phyloP scores from a whole-genome alignment of 2,329 filamentous ascomycete species.

The Penicillium griseofulvum region DNA sequence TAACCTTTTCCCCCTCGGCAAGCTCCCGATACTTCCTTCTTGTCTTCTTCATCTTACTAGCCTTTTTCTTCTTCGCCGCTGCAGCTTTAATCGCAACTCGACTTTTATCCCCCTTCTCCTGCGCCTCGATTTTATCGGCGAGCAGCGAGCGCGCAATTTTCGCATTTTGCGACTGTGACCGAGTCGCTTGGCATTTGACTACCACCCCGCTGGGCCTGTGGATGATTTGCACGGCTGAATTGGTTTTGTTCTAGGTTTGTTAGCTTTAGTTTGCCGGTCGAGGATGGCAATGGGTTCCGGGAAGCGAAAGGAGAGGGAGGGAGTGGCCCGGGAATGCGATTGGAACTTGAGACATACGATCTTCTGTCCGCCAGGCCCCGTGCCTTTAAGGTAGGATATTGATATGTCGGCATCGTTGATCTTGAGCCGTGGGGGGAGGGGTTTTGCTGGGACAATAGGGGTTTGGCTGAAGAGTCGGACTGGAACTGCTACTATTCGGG shows the following conservation, averaged over 20 bases:
- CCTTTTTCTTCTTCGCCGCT: conserved; percentile 66
- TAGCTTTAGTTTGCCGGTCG: background rate
- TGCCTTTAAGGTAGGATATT: conserved; percentile 84
- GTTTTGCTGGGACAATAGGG: conserved; percentile 46
- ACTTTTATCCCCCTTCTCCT: conserved; percentile 70
- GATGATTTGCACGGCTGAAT: conserved; percentile 87
- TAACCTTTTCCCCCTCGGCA: conserved; percentile 26
- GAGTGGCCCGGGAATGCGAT: background rate
- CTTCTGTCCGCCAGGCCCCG: conserved; percentile 91
- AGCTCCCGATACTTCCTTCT: conserved; percentile 45
- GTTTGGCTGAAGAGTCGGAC: conserved; percentile 26
- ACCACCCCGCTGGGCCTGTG: conserved; percentile 89
- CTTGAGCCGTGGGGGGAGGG: conserved; percentile 72
- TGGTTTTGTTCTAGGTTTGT: conserved; percentile 76
- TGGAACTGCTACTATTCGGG: background rate
- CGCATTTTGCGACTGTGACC: conserved; percentile 81
- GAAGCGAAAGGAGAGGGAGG: background rate
- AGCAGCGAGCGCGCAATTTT: conserved; percentile 77
- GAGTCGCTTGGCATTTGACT: conserved; percentile 89
- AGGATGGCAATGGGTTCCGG: background rate
- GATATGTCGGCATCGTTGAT: conserved; percentile 76
- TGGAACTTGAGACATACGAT: conserved; percentile 59
- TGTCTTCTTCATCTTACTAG: conserved; percentile 45
- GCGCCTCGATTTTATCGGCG: conserved; percentile 72
- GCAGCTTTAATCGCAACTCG: conserved; percentile 78